Evolutionary conservation across 83 land plant species (phyloP).

Genomic region (Picea abies): DNA sequence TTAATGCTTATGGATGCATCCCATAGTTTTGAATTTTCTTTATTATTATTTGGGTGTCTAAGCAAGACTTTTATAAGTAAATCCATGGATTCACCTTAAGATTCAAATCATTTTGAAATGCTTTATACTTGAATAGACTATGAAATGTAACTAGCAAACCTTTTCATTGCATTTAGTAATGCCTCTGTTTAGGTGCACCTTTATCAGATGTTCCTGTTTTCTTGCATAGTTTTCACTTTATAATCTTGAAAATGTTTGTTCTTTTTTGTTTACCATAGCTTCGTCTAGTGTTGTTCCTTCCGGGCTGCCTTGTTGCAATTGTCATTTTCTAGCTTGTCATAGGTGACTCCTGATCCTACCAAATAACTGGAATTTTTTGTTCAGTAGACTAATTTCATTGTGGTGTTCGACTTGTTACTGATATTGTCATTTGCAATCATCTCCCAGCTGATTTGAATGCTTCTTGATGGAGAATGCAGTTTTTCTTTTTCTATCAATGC

Average conservation of each 20-base stretch:
- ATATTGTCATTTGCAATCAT: too few relatives aligned
- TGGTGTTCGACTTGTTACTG: too few relatives aligned
- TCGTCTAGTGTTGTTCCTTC: not conserved
- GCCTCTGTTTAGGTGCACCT: not conserved
- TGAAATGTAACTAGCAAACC: not conserved
- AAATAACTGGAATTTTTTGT: not conserved
- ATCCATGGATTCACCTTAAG: not conserved
- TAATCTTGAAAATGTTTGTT: not conserved
- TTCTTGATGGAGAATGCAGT: too few relatives aligned
- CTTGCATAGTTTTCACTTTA: not conserved
- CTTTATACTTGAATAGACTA: not conserved
- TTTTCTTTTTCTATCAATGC: too few relatives aligned
- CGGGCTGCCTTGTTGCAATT: not conserved
- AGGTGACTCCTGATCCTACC: not conserved
- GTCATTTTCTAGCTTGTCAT: too few relatives aligned
- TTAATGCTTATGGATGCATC: not conserved
- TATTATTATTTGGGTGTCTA: not conserved
- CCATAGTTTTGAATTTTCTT: not conserved
- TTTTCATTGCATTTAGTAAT: not conserved
- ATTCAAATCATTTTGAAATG: not conserved
- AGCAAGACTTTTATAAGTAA: not conserved
- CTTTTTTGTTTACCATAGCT: not conserved
- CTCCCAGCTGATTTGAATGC: too few relatives aligned
- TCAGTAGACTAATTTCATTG: not conserved
- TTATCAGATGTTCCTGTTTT: too few relatives aligned